Percentiles rank a stretch among this genome's conserved stretches.
Evolutionary conservation across 2,329 filamentous ascomycete genomes (phyloP).

Genomic region (Penicillium sclerotiorum): DNA sequence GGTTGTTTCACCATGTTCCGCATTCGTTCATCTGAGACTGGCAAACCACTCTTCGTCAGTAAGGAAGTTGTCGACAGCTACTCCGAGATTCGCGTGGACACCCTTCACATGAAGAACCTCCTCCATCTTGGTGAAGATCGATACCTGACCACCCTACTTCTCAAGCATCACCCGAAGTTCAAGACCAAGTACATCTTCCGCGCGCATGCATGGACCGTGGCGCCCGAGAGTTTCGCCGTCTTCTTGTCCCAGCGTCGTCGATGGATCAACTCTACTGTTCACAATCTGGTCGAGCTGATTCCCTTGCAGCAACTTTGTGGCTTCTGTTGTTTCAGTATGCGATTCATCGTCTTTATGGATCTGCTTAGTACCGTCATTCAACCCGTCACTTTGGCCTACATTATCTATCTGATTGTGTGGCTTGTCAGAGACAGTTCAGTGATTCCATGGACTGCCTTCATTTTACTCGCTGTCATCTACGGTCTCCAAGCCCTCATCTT

Average conservation of each 20-base stretch:
- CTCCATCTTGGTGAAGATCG: slow-evolving; percentile 96
- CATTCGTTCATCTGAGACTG: slow-evolving; percentile 88
- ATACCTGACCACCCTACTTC: slow-evolving; percentile 89
- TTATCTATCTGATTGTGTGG: slow-evolving; percentile 82
- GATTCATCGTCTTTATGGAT: slow-evolving; percentile 95
- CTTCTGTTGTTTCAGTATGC: slow-evolving; percentile 99
- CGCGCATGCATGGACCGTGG: slow-evolving; percentile 95
- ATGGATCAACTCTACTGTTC: slow-evolving; percentile 99
- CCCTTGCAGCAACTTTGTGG: slow-evolving; percentile 92
- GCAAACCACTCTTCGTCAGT: slow-evolving; percentile 95
- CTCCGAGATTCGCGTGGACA: slow-evolving; percentile 91
- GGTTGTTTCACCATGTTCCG: slow-evolving; percentile 99
- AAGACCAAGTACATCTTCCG: slow-evolving; percentile 97
- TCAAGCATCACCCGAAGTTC: slow-evolving; percentile 90
- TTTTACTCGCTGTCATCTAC: slow-evolving; percentile 92
- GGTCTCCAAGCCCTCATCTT: slow-evolving; percentile 97
- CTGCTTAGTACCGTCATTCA: slow-evolving; percentile 89
- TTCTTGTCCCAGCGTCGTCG: slow-evolving; percentile 98
- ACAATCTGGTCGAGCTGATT: slow-evolving; percentile 95
- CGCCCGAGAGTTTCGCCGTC: slow-evolving; percentile 88
- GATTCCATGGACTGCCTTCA: slow-evolving; percentile 82
- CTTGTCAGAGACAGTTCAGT: slow-evolving; percentile 63
- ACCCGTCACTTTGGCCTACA: slow-evolving; percentile 86
- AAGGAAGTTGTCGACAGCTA: slow-evolving; percentile 87
- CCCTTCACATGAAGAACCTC: slow-evolving; percentile 97